Conservation (phyloP, 176 grass and related monocot genomes). For the Poa pratensis region DNA sequence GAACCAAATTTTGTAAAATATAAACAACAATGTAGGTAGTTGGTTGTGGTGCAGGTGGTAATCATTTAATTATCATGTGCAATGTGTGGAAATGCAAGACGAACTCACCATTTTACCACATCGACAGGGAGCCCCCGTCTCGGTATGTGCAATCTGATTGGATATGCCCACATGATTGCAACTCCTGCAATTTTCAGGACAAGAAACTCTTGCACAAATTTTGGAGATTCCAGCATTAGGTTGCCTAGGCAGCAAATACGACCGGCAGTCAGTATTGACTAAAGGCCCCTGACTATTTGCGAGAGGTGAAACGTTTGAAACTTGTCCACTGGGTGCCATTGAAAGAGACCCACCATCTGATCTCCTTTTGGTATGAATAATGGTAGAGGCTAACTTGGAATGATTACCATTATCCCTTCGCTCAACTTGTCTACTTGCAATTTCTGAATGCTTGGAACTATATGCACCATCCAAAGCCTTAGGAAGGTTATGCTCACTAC, state of each 20-base stretch:
- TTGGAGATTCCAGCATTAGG: slow-evolving; percentile 40
- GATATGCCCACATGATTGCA: slow-evolving; percentile 35
- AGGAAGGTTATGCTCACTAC: slow-evolving; percentile 60
- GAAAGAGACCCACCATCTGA: slow-evolving; percentile 42
- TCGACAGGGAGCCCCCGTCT: slow-evolving; percentile 34
- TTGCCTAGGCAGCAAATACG: slow-evolving; percentile 37
- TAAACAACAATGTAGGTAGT: neutral
- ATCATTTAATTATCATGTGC: slow-evolving; percentile 10
- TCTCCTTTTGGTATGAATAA: slow-evolving; percentile 41
- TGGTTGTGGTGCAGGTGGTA: slow-evolving; percentile 1
- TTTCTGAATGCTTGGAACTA: slow-evolving; percentile 47
- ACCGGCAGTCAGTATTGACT: slow-evolving; percentile 40
- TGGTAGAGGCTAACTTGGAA: slow-evolving; percentile 30
- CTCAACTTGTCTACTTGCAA: slow-evolving; percentile 42
- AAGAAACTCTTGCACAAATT: slow-evolving; percentile 39
- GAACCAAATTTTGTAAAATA: slow-evolving; percentile 9
- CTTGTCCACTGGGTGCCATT: slow-evolving; percentile 27
- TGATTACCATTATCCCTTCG: slow-evolving; percentile 36
- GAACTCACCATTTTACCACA: slow-evolving; percentile 49
- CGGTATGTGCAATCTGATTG: slow-evolving; percentile 43
- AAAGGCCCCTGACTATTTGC: slow-evolving; percentile 38
- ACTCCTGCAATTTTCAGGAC: slow-evolving; percentile 48
- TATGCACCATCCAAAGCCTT: slow-evolving; percentile 52
- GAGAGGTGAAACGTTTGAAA: slow-evolving; percentile 37
- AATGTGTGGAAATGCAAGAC: slow-evolving; percentile 13